Percentiles rank a stretch among this genome's conserved stretches.
Conservation (phyloP, 1,284 basidiomycete genomes). For the Mycena citricolor region DNA sequence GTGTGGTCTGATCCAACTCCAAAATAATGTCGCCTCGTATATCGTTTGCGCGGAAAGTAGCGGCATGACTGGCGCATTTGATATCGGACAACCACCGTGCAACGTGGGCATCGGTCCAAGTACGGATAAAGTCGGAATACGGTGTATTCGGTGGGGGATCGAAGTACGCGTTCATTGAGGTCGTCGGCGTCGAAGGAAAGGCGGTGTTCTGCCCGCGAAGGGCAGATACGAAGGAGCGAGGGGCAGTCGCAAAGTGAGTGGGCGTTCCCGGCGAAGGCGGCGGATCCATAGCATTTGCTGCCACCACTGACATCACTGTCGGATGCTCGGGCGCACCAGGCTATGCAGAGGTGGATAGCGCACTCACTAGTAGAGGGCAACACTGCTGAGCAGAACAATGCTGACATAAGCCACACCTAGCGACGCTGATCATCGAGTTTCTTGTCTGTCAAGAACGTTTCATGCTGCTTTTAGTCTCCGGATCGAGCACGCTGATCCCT, state of each 20-base stretch:
- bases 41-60: conserved; percentile 78
- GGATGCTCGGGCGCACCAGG: too few species aligned
- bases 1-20: conserved; percentile 80
- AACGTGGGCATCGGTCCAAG: conserved; percentile 72
- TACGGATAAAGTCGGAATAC: conserved; percentile 62
- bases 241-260: conserved; percentile 38
- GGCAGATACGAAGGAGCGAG: conserved; percentile 37
- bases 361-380: too few species aligned
- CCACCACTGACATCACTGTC: conserved; percentile 46
- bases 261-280: conserved; percentile 57
- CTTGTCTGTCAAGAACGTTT: too few species aligned
- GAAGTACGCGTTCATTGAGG: conserved; percentile 35
- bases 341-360: too few species aligned
- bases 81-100: conserved; percentile 71
- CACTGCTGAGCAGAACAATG: too few species aligned
- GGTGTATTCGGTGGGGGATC: conserved; percentile 60
- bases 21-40: conserved; percentile 87
- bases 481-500: too few species aligned
- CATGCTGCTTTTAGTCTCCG: too few species aligned
- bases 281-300: conserved; percentile 39
- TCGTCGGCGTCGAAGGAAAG: conserved; percentile 42
- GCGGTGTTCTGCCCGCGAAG: conserved; percentile 40
- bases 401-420: not conserved
- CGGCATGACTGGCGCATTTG: conserved; percentile 69
- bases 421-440: too few species aligned